Base-by-base conservation (phyloP, 805 yeast species). In the Starmerella bombi region DNA sequence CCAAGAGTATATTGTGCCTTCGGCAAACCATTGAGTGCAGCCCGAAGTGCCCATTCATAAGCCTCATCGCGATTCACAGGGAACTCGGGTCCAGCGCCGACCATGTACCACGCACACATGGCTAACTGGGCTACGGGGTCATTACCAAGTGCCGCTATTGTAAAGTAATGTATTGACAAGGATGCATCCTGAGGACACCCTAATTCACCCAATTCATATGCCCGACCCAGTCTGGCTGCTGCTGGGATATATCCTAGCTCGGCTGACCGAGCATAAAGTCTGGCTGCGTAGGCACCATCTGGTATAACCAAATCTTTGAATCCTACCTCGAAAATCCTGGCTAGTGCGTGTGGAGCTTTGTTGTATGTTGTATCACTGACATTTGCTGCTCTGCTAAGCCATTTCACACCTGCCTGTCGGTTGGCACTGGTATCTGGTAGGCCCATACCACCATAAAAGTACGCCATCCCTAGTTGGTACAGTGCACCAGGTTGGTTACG, bases 401-500 rank as follows among this genome's bases (percentile, higher is more conserved):
- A 88, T 58, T 84, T 82, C 49, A 91, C 77, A 37, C 97, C 98
- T 52, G 75, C 75, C 53, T 78, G 81, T 53, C 84, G 80, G 18
- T 83, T 77, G 38, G 70, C 75, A 16, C 75, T 64, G 52, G 74
- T 78, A 44, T 55, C 57, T 1, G 78, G 65, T 25, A 88, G 58
- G 1, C 97, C 96, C 88, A 88, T 77, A 45, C 79, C 69, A 4
- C 82, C 75, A 54, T 84, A 74, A 60, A 80, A 91, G 29, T 84
- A 79, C 51, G 86, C 84, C 32, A 83, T 67, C 3, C 97, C 98
- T 48, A 85, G 66, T 57, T 86, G 82, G 64, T 78, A 80, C 93
- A 88, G 84, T 4, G 97, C 95, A n/a, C 93, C 86, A 0, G 96
- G 85, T 59, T 88, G 98, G 54, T 82, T 84, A 57, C 80, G 79